Conservation (phyloP, 2,329 filamentous ascomycete species). For the Penicillium freii region DNA sequence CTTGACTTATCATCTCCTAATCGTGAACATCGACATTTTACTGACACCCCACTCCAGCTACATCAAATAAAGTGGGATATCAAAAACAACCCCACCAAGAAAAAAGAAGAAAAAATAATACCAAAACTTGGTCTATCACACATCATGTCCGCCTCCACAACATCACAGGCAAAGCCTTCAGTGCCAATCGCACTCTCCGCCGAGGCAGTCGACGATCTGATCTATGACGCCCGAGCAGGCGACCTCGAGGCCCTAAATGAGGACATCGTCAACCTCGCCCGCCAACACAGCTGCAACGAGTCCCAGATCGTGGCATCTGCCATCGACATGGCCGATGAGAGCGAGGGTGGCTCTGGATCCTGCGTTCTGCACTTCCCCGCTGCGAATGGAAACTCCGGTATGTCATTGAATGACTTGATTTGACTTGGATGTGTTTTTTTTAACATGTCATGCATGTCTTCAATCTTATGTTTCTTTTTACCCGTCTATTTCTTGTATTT, state of each 20-base stretch:
- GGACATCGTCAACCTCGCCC: slow-evolving; percentile 59
- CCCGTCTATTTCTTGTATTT: too few species aligned
- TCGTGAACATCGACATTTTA: background rate
- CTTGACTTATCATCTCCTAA: background rate
- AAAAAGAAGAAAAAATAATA: slow-evolving; percentile 11
- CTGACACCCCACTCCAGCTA: slow-evolving; percentile 1
- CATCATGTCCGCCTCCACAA: slow-evolving; percentile 16
- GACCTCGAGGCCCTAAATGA: slow-evolving; percentile 67
- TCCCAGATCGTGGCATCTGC: slow-evolving; percentile 68
- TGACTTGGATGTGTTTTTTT: background rate
- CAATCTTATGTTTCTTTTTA: background rate
- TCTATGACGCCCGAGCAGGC: slow-evolving; percentile 79
- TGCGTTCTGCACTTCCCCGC: slow-evolving; percentile 79
- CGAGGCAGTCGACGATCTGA: slow-evolving; percentile 85
- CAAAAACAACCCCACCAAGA: slow-evolving; percentile 6
- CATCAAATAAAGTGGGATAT: slow-evolving; percentile 7
- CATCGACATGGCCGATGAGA: slow-evolving; percentile 72
- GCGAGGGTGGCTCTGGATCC: slow-evolving; percentile 55
- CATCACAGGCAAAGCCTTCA: slow-evolving; percentile 19
- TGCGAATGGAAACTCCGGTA: slow-evolving; percentile 83
- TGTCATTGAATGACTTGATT: slow-evolving; percentile 22
- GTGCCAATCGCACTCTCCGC: slow-evolving; percentile 54
- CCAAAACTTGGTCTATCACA: background rate
- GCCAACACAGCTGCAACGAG: slow-evolving; percentile 58
- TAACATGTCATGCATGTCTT: background rate